phyloP scores from a whole-genome alignment of 2,329 filamentous ascomycete genomes.

The Phaeomoniella chlamydospora region DNA sequence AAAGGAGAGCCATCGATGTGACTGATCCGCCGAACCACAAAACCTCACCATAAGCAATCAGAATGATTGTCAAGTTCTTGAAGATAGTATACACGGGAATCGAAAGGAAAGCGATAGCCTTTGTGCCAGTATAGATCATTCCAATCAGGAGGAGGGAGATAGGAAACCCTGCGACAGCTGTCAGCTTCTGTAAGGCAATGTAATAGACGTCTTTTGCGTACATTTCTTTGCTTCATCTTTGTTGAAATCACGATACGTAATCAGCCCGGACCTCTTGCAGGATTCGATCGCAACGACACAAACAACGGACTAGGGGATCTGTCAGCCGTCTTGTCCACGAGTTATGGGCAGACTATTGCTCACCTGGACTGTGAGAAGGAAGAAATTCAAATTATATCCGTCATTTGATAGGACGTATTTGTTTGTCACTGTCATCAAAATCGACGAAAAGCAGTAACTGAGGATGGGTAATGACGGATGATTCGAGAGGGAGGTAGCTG shows the following conservation, averaged over 20 bases:
- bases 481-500: constrained; percentile 45
- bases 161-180: constrained; percentile 64
- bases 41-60: constrained; percentile 96
- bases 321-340: neutral
- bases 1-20: constrained; percentile 72
- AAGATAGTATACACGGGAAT: constrained; percentile 99
- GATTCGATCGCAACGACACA: constrained; percentile 73
- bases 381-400: constrained; percentile 91
- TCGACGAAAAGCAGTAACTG: constrained; percentile 89
- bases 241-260: constrained; percentile 75
- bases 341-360: constrained; percentile 14
- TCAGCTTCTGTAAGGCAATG: constrained; percentile 1
- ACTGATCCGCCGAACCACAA: constrained; percentile 95
- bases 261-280: constrained; percentile 69
- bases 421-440: constrained; percentile 99
- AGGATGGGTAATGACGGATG: constrained; percentile 69
- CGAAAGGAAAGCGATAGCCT: constrained; percentile 88
- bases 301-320: constrained; percentile 56
- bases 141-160: constrained; percentile 90
- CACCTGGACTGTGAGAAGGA: constrained; percentile 88
- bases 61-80: constrained; percentile 98
- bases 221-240: constrained; percentile 83
- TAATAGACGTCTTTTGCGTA: constrained; percentile 30
- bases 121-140: constrained; percentile 98
- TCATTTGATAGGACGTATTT: constrained; percentile 92